Base-by-base conservation (phyloP, 2,329 filamentous ascomycete species). In the Aspergillus niger region DNA sequence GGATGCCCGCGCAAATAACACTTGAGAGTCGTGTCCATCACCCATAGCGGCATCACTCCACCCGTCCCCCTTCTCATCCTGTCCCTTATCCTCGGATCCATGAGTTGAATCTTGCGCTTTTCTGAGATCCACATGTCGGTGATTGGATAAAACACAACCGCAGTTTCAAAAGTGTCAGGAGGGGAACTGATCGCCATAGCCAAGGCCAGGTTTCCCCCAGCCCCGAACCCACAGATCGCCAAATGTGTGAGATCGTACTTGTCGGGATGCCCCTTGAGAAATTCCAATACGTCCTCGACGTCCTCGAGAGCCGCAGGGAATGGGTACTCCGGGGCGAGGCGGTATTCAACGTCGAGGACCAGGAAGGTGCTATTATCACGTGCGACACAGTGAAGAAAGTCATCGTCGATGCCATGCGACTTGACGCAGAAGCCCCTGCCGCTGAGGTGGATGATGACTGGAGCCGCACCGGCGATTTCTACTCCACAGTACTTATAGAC, bases 301-400 rank as follows among this genome's bases (percentile, higher is more conserved):
- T 79, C 77, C 7, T 79, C 57, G 6, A 76, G 63, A 1, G 76
- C 69, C 1, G 74, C 72, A 1, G 77, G 77, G 59, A 74, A 80
- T 3, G 72, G 72, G 47, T 74, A 7, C 51, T 80, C 77, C 3
- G 77, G 77, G 0, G 72, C 74, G 6, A 76, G 72, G 2, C 76
- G 72, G 64, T 80, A 80, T 7, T 71, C 58, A 4, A 73, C 64
- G 60, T 80, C 77, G 6, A 78, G 63, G 3, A 78, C 72, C 4
- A 67, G 69, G 63, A 70, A 70, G 10, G 32, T 5, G 32, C 52
- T 38, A 0, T 71, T 68, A 4, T 61, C 26, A 4, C 60, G 8
- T 36, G 66, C 61, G 38, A 75, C 63, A n/a, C 55, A 62, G 4
- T 61, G 66, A 53, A 67, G 72, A 58, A 67, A 75, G 24, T 68